These are phyloP conservation scores for Pseudopyricularia javanii DNA, from an alignment of 2,329 filamentous ascomycete genomes.

Conservation along the genomic window DNA sequence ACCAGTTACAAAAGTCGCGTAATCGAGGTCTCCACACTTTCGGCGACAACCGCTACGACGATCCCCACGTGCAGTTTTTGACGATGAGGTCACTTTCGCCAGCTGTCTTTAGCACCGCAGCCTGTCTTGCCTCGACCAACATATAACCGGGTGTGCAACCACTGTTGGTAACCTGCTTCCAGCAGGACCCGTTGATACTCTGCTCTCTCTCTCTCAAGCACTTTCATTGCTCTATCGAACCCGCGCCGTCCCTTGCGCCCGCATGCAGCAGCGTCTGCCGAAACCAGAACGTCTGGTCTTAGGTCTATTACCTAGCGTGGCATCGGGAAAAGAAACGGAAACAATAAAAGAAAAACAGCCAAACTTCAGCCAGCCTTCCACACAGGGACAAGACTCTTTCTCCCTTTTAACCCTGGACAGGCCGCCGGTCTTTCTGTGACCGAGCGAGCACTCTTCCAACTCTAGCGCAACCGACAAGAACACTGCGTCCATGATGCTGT, in stretches of 20 bases:
- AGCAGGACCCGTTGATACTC: neutral
- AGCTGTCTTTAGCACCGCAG: neutral
- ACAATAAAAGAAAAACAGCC: neutral
- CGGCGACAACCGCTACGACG: neutral
- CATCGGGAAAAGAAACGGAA: neutral
- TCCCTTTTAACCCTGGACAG: neutral
- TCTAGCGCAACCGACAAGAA: neutral
- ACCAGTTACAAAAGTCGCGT: too few species aligned
- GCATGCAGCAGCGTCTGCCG: neutral
- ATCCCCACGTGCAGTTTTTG: neutral
- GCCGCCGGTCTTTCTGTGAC: neutral
- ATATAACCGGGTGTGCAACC: neutral
- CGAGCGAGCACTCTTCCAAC: neutral
- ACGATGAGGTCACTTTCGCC: neutral
- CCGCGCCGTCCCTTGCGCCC: neutral
- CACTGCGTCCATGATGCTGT: constrained; percentile 13
- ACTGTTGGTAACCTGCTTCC: neutral
- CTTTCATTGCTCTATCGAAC: too few species aligned
- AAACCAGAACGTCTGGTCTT: neutral
- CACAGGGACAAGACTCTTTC: neutral
- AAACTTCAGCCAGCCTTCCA: neutral
- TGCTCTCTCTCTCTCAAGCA: neutral
- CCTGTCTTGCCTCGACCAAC: neutral
- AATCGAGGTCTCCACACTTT: neutral
- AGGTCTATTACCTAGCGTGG: neutral